Evolutionary conservation across 805 yeast genomes (phyloP).

Genomic region (Candida ficus): DNA sequence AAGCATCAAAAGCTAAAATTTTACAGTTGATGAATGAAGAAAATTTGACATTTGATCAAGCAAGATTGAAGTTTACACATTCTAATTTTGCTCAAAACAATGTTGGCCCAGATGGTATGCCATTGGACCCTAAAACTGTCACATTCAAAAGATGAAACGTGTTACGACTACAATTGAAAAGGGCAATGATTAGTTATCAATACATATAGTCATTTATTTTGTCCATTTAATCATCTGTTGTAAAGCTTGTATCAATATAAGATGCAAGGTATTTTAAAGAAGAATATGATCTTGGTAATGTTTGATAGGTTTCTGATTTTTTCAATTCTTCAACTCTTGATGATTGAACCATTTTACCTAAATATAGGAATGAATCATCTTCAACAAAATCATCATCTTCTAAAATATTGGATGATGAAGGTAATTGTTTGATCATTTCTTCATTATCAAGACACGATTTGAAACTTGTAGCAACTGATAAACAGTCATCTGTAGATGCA

Average conservation of each 20-base stretch:
- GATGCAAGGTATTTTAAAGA: conserved; percentile 33
- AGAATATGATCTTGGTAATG: conserved; percentile 27
- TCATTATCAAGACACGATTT: conserved; percentile 19
- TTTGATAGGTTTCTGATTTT: conserved; percentile 14
- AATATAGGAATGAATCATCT: conserved; percentile 41
- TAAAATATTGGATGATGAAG: background rate
- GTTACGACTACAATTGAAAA: too few relatives aligned
- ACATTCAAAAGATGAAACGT: conserved; percentile 31
- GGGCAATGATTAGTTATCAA: too few relatives aligned
- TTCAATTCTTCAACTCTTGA: conserved; percentile 7
- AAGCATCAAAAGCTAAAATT: conserved; percentile 45
- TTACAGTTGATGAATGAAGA: conserved; percentile 47
- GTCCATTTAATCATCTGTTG: background rate
- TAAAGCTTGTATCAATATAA: conserved; percentile 25
- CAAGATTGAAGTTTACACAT: conserved; percentile 50
- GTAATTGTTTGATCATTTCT: background rate
- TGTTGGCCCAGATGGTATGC: conserved; percentile 62
- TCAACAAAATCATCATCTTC: background rate
- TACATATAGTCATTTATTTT: too few relatives aligned
- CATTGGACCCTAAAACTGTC: conserved; percentile 61
- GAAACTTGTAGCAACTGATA: conserved; percentile 15
- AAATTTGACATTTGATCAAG: conserved; percentile 59
- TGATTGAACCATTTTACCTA: conserved; percentile 32
- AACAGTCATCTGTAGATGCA: background rate
- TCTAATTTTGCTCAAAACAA: conserved; percentile 42